phyloP scores from a whole-genome alignment of 257 asterid genomes.

The Lycium ferocissimum region DNA sequence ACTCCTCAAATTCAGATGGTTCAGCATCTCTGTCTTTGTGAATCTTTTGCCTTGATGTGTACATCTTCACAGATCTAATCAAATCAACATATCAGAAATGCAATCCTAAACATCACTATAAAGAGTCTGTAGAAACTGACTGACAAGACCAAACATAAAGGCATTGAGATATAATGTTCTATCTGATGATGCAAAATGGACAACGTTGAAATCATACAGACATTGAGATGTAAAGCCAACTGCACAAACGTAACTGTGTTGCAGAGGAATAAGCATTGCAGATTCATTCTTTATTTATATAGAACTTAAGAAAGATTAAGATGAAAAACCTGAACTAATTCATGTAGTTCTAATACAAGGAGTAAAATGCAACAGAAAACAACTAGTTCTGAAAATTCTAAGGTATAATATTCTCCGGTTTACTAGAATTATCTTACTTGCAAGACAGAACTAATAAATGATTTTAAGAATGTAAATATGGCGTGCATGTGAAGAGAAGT shows the following conservation, averaged over 20 bases:
- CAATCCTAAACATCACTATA: too few relatives aligned
- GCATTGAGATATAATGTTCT: too few relatives aligned
- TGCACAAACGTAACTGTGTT: background rate
- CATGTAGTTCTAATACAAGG: background rate
- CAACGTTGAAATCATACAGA: too few relatives aligned
- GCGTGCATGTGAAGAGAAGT: background rate
- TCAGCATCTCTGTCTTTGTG: too few relatives aligned
- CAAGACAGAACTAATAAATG: background rate
- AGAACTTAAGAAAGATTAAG: background rate
- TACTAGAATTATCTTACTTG: background rate
- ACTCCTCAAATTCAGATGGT: too few relatives aligned
- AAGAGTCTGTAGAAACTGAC: too few relatives aligned
- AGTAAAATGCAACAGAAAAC: background rate
- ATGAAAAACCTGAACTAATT: background rate
- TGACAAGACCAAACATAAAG: too few relatives aligned
- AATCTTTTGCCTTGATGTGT: too few relatives aligned
- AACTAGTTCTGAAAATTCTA: background rate
- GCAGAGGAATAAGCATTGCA: background rate
- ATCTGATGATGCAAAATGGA: too few relatives aligned
- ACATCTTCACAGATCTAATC: too few relatives aligned
- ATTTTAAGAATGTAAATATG: background rate
- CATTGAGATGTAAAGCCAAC: too few relatives aligned
- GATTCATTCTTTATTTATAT: background rate
- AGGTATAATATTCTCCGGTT: background rate
- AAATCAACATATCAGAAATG: too few relatives aligned